These are phyloP conservation scores for Mercurialis annua DNA, from an alignment of 345 rosid species.

Conservation along the genomic window DNA sequence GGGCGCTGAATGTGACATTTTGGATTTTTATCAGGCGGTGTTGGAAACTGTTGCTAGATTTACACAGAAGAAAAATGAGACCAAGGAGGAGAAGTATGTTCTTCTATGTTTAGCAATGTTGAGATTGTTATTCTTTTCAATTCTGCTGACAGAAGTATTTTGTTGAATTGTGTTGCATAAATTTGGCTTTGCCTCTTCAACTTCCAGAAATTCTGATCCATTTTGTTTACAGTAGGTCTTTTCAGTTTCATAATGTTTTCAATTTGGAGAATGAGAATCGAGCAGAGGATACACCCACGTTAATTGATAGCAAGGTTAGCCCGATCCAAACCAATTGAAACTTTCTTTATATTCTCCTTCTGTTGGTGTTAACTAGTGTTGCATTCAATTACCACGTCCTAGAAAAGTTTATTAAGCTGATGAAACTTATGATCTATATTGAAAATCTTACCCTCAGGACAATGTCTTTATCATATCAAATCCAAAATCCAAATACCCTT, in stretches of 20 bases:
- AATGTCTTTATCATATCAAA: conserved; percentile 96
- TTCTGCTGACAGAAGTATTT: not conserved
- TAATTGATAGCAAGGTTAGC: conserved; percentile 82
- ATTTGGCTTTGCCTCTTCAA: conserved; percentile 9
- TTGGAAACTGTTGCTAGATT: conserved; percentile 90
- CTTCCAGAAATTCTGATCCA: conserved; percentile 26
- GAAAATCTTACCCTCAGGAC: conserved; percentile 49
- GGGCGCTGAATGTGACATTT: conserved; percentile 5
- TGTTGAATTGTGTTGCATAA: not conserved
- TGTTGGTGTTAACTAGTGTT: conserved; percentile 7
- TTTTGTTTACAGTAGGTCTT: conserved; percentile 46
- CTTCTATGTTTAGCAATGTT: conserved; percentile 12
- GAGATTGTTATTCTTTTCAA: not conserved
- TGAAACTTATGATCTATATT: not conserved
- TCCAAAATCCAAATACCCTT: conserved; percentile 91
- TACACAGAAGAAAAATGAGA: conserved; percentile 77
- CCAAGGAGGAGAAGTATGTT: conserved; percentile 85
- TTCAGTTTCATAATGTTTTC: conserved; percentile 76
- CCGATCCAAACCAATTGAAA: not conserved
- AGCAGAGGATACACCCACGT: conserved; percentile 79
- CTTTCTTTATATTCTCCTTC: not conserved
- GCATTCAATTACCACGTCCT: not conserved
- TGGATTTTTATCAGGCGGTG: conserved; percentile 60
- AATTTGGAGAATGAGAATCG: conserved; percentile 84
- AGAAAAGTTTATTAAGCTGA: conserved; percentile 3